These are phyloP conservation scores for Hypsizygus marmoreus DNA, from an alignment of 768 basidiomycete genomes.

Conservation along the genomic window DNA sequence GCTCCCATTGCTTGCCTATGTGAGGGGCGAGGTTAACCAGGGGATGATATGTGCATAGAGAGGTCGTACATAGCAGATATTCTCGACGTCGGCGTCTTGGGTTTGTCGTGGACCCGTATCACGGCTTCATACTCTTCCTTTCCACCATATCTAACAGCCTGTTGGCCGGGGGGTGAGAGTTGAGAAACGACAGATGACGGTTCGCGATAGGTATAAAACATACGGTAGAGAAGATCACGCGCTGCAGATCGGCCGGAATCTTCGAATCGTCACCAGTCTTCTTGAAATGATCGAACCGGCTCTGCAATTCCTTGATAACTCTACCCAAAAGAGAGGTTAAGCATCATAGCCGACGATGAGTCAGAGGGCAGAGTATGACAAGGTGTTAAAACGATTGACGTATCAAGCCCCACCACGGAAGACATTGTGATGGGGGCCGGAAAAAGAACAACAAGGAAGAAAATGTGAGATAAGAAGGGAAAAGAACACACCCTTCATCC, in stretches of 20 bases:
- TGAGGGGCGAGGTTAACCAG: no score
- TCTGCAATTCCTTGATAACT: slow-evolving; percentile 70
- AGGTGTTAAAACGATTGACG: background rate
- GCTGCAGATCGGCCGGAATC: slow-evolving; percentile 81
- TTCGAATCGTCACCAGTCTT: slow-evolving; percentile 72
- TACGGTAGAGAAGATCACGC: slow-evolving; percentile 54
- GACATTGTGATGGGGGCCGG: no score
- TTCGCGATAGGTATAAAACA: slow-evolving; percentile 19
- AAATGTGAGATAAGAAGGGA: background rate
- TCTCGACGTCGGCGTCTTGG: slow-evolving; percentile 72
- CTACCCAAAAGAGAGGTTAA: slow-evolving; percentile 46
- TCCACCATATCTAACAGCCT: slow-evolving; percentile 80
- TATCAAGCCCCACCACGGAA: background rate
- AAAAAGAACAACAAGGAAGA: slow-evolving; percentile 3
- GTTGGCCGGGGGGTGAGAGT: slow-evolving; percentile 5
- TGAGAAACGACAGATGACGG: background rate
- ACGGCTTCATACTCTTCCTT: slow-evolving; percentile 73
- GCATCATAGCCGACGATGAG: no score
- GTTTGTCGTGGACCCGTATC: slow-evolving; percentile 66
- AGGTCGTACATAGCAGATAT: slow-evolving; percentile 65
- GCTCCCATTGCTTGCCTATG: slow-evolving; percentile 60
- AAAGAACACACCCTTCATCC: slow-evolving; percentile 24
- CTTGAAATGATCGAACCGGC: slow-evolving; percentile 71
- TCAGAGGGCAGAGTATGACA: no score
- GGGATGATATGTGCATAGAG: background rate